Conservation (phyloP, 257 asterid genomes). For the Plantago elongata region DNA sequence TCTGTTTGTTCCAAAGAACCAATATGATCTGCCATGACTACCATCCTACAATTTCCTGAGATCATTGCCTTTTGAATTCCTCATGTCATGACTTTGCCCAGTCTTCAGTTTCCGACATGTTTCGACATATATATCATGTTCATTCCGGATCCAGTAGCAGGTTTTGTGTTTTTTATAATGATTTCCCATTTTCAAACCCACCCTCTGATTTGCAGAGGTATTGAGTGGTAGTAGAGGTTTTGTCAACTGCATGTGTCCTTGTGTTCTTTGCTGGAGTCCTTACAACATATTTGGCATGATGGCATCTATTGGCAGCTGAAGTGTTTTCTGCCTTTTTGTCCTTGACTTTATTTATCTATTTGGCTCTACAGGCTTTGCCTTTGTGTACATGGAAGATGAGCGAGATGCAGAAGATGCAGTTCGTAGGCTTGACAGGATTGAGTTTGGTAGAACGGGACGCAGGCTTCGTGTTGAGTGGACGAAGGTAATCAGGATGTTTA, state of each 20-base stretch:
- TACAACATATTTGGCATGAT: not conserved
- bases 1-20: conserved; percentile 76
- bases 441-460: conserved; percentile 85
- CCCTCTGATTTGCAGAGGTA: conserved; percentile 42
- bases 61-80: conserved; percentile 92
- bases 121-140: conserved; percentile 80
- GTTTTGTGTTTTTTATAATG: conserved; percentile 74
- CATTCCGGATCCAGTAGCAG: conserved; percentile 91
- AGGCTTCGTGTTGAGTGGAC: conserved; percentile 90
- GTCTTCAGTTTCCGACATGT: conserved; percentile 80
- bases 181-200: conserved; percentile 36
- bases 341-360: not conserved
- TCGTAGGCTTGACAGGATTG: conserved; percentile 76
- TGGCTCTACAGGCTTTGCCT: conserved; percentile 73
- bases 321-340: conserved; percentile 18
- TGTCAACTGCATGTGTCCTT: conserved; percentile 32
- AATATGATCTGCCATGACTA: conserved; percentile 85
- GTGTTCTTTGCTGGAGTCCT: not conserved
- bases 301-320: conserved; percentile 20
- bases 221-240: conserved; percentile 41
- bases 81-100: conserved; percentile 94
- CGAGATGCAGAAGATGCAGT: conserved; percentile 94
- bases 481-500: conserved; percentile 42
- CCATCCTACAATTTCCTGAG: conserved; percentile 76
- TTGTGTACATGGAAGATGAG: conserved; percentile 91